Base-by-base conservation (phyloP, 257 asterid genomes). In the Solanum chiquidenum region DNA sequence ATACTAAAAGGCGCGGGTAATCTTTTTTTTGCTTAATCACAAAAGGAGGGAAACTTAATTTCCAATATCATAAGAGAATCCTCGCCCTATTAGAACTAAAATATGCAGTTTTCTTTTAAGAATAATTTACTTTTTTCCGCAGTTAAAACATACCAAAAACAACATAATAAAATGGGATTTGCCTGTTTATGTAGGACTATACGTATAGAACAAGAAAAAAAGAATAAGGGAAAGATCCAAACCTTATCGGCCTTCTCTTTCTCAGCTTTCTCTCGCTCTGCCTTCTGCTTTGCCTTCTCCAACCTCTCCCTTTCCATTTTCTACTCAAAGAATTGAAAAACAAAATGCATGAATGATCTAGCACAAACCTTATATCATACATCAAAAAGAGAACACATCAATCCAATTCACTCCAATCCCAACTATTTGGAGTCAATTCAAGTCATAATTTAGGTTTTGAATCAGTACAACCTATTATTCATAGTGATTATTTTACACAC, bases 201-300 rank as follows among this genome's bases (percentile, higher is more conserved):
- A 2, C 1, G 0, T 46, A 46, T 46, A 46, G 58, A 46, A 46
- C 21, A 46, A 46, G 55, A 52, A 18, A 52, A 52, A 5, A 16
- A 5, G 2, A 46, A 44, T 87, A 13, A 31, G 18, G 34, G 18
- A 83, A 77, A 20, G 1, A 75, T 86, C 16, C 62, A 34, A 68
- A 95, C 98, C 98, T 93, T 94, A 9, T 90, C 93, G 33, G 95
- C 71, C 90, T 93, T 94, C 55, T 92, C 96, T 74, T 79, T 85
- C 88, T 91, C 93, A 75, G 93, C 91, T 86, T 93, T 93, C 92
- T 93, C 98, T 90, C 89, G 93, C 89, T 94, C 97, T 34, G 88
- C 91, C 91, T 92, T 93, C 92, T 90, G 93, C 92, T 93, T 94
- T 92, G 83, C 86, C 92, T 95, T 95, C 93, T 97, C 99, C 96